Percentiles rank a stretch among this genome's conserved stretches.
phyloP scores from a whole-genome alignment of 371 early-diverging fungal species.

The Polyrhizophydium stewartii region DNA sequence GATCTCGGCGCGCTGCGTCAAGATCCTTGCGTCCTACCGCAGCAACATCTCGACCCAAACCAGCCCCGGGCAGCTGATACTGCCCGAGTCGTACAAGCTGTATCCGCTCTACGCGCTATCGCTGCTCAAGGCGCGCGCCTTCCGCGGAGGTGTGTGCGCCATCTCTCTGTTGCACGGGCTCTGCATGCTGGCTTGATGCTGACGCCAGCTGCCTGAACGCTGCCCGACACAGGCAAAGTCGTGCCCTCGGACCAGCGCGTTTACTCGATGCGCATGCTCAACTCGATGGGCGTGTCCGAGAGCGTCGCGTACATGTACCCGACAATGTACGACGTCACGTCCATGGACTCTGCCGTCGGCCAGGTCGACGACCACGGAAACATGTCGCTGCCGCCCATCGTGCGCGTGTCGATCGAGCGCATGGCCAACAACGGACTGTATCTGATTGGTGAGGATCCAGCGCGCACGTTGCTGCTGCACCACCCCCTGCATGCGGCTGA shows the following conservation, averaged over 20 bases:
- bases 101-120: constrained; percentile 86
- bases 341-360: constrained; percentile 53
- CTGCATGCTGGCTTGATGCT: no score
- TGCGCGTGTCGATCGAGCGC: constrained; percentile 74
- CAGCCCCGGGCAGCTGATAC: constrained; percentile 81
- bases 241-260: constrained; percentile 64
- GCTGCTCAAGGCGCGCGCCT: constrained; percentile 71
- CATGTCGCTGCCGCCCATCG: constrained; percentile 51
- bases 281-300: constrained; percentile 63
- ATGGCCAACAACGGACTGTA: constrained; percentile 71
- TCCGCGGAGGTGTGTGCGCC: constrained; percentile 59
- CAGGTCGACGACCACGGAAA: constrained; percentile 14
- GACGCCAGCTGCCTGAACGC: no score
- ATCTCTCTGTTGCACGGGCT: background rate
- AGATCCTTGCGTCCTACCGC: constrained; percentile 88
- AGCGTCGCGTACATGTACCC: constrained; percentile 82
- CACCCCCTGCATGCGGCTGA: no score
- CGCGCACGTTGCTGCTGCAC: no score
- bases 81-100: constrained; percentile 95
- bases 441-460: constrained; percentile 43
- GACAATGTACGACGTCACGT: constrained; percentile 67
- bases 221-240: background rate
- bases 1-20: constrained; percentile 81
- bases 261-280: constrained; percentile 67
- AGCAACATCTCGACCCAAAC: constrained; percentile 86